phyloP scores from a whole-genome alignment of 148 eudicot genomes.

The Spergularia bocconei region DNA sequence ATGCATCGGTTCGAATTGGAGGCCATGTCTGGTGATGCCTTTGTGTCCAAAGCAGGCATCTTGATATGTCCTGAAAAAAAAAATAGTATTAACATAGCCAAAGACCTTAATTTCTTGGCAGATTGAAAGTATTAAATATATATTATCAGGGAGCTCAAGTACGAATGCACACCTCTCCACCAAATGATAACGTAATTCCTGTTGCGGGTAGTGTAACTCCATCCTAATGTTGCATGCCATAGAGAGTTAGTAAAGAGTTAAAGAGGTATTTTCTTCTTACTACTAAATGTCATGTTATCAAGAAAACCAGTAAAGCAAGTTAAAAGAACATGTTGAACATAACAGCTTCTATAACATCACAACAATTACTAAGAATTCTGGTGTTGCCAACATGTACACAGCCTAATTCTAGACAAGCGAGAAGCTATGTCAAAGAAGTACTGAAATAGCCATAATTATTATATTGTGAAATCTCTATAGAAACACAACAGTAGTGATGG shows the following conservation, averaged over 20 bases:
- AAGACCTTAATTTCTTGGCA: background rate
- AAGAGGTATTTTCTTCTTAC: background rate
- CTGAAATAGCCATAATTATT: too few species aligned
- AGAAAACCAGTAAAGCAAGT: background rate
- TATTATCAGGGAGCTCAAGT: background rate
- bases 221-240: conserved; percentile 51
- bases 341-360: too few species aligned
- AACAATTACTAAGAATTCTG: too few species aligned
- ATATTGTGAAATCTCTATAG: too few species aligned
- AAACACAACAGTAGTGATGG: too few species aligned
- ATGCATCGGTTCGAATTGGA: conserved; percentile 85
- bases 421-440: too few species aligned
- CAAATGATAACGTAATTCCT: conserved; percentile 70
- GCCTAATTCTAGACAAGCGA: too few species aligned
- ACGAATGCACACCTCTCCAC: conserved; percentile 75
- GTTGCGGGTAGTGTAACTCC: conserved; percentile 87
- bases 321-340: background rate
- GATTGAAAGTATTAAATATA: conserved; percentile 12
- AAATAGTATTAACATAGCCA: conserved; percentile 3
- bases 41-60: conserved; percentile 98
- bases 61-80: conserved; percentile 75
- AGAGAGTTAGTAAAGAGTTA: background rate
- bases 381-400: too few species aligned
- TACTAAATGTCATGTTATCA: background rate
- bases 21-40: conserved; percentile 99